Conservation (phyloP, 768 basidiomycete genomes). For the Termitomyces sp. region DNA sequence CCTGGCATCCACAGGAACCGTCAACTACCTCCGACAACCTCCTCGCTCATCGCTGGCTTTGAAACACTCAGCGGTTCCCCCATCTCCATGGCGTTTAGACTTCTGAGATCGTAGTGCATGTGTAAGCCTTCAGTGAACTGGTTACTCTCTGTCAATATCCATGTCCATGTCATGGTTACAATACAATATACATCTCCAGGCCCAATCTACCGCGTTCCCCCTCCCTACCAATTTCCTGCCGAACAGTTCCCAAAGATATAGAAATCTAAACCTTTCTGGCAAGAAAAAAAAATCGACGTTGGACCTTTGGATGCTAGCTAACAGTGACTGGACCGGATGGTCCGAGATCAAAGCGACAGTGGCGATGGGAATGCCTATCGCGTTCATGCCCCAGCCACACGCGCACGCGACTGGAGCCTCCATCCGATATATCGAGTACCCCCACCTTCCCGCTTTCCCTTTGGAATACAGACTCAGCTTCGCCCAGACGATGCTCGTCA, state of each 20-base stretch:
- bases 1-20: constrained; percentile 3
- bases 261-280: background rate
- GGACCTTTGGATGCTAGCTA: background rate
- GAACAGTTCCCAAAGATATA: background rate
- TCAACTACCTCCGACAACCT: constrained; percentile 9
- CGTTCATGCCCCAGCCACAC: background rate
- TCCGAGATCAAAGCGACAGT: background rate
- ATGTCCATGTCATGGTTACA: background rate
- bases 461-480: background rate
- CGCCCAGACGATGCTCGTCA: background rate
- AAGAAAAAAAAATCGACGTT: background rate
- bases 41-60: constrained; percentile 7
- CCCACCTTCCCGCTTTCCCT: background rate
- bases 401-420: background rate
- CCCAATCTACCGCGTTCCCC: background rate
- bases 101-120: background rate
- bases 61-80: background rate
- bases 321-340: background rate
- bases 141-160: background rate
- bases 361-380: background rate
- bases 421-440: background rate
- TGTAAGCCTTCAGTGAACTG: background rate
- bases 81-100: background rate
- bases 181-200: background rate
- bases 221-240: background rate